phyloP scores from a whole-genome alignment of 441 rosid genomes.

The Cnidoscolus chayamansa region DNA sequence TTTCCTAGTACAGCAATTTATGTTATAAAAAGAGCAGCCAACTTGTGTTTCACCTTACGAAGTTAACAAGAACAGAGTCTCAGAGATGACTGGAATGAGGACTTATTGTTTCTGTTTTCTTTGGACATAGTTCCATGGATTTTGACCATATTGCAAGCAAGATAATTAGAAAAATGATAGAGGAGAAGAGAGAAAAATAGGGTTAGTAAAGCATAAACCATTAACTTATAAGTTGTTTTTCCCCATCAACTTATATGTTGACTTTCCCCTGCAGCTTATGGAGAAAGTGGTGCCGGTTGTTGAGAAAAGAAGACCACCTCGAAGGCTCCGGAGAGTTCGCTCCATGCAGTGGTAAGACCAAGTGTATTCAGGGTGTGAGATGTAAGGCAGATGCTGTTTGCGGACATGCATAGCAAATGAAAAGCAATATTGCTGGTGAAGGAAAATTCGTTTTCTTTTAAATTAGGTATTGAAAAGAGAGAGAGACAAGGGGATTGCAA shows the following conservation, averaged over 20 bases:
- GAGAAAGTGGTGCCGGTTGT: conserved; percentile 58
- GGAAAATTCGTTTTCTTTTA: conserved; percentile 12
- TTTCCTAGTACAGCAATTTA: not conserved
- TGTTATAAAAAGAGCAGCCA: not conserved
- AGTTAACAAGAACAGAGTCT: not conserved
- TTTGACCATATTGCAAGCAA: not conserved
- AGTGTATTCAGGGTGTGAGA: not conserved
- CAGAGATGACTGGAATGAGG: not conserved
- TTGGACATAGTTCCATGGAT: not conserved
- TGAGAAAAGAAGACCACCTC: conserved; percentile 46
- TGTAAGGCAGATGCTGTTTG: conserved; percentile 11
- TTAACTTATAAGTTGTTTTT: not conserved
- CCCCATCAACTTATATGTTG: not conserved
- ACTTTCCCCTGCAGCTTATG: conserved; percentile 45
- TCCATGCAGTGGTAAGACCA: conserved; percentile 50
- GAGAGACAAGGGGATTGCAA: not conserved
- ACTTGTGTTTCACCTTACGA: not conserved
- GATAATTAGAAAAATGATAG: not conserved
- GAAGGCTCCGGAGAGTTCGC: conserved; percentile 43
- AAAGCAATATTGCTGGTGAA: conserved; percentile 1
- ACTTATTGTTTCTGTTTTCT: too few species aligned
- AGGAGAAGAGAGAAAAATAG: not conserved
- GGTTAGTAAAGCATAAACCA: not conserved
- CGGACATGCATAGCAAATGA: conserved; percentile 10
- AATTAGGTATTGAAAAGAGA: conserved; percentile 13